Evolutionary conservation across 2,329 filamentous ascomycete species (phyloP).

Genomic region (Pseudocercospora fuligena): DNA sequence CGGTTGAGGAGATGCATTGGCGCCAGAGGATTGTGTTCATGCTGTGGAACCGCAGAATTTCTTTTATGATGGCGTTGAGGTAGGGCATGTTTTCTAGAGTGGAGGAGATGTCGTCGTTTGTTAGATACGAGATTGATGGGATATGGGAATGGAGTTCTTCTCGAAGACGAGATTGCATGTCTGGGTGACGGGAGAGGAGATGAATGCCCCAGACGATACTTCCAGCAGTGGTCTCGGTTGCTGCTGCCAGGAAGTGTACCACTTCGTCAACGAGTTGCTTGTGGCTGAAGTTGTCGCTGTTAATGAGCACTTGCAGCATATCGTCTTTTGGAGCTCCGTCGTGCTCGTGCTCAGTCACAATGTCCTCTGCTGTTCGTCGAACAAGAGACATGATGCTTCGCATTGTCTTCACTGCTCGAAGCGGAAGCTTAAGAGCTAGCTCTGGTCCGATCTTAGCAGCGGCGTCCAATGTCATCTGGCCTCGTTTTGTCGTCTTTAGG

Average conservation of each 20-base stretch:
- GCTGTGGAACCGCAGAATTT: conserved; percentile 25
- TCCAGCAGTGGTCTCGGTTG: conserved; percentile 19
- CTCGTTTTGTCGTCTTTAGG: conserved; percentile 22
- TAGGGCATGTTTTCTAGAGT: conserved; percentile 17
- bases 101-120: background rate
- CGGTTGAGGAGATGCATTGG: background rate
- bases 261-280: conserved; percentile 16
- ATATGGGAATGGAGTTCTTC: conserved; percentile 17
- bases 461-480: conserved; percentile 15
- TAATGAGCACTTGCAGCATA: conserved; percentile 18
- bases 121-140: conserved; percentile 3
- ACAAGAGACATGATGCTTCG: conserved; percentile 14
- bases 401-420: conserved; percentile 24
- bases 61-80: conserved; percentile 25
- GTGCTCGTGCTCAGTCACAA: conserved; percentile 18
- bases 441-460: conserved; percentile 21
- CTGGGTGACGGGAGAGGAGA: conserved; percentile 5
- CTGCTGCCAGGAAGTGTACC: conserved; percentile 21
- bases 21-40: conserved; percentile 27
- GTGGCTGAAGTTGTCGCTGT: conserved; percentile 14
- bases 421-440: conserved; percentile 15
- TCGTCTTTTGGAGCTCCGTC: conserved; percentile 1
- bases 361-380: conserved; percentile 11
- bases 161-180: conserved; percentile 4
- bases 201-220: conserved; percentile 23